Conservation (phyloP, 495 filamentous ascomycete species). For the Penicillium coffeae region DNA sequence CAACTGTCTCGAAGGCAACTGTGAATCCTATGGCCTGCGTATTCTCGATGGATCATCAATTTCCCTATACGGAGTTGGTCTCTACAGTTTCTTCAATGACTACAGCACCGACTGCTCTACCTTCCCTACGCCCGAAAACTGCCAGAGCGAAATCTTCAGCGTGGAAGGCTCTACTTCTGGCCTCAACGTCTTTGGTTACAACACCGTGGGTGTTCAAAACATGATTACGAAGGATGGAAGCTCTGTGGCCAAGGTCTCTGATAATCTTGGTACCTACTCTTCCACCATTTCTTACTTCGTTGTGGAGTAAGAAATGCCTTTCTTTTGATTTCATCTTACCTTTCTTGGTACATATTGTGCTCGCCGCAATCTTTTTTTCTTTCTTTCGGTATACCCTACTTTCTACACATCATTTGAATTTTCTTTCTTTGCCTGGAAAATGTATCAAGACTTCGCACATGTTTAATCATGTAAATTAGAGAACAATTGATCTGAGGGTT, state of each 20-base stretch:
- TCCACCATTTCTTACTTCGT: conserved; percentile 51
- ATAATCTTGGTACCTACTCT: conserved; percentile 54
- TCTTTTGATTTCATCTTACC: conserved; percentile 1
- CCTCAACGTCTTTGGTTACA: conserved; percentile 45
- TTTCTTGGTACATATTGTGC: conserved; percentile 21
- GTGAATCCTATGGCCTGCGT: conserved; percentile 64
- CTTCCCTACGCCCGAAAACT: conserved; percentile 43
- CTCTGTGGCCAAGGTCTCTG: conserved; percentile 44
- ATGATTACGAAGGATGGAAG: conserved; percentile 48
- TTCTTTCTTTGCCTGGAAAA: background rate
- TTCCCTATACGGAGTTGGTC: conserved; percentile 64
- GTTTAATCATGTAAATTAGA: background rate
- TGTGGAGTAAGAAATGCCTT: conserved; percentile 6
- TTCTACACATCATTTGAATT: background rate
- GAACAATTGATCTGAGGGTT: background rate
- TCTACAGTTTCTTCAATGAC: conserved; percentile 73
- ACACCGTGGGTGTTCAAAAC: conserved; percentile 44
- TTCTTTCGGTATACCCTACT: background rate
- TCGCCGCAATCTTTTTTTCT: background rate
- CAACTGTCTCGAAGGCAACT: conserved; percentile 48
- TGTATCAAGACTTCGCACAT: background rate
- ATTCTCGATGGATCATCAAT: conserved; percentile 57
- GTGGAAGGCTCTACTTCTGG: conserved; percentile 39
- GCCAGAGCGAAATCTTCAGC: conserved; percentile 61
- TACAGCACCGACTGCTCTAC: conserved; percentile 48